Conservation (phyloP, 192 early-diverging fungal genomes). For the Backusella luteola region DNA sequence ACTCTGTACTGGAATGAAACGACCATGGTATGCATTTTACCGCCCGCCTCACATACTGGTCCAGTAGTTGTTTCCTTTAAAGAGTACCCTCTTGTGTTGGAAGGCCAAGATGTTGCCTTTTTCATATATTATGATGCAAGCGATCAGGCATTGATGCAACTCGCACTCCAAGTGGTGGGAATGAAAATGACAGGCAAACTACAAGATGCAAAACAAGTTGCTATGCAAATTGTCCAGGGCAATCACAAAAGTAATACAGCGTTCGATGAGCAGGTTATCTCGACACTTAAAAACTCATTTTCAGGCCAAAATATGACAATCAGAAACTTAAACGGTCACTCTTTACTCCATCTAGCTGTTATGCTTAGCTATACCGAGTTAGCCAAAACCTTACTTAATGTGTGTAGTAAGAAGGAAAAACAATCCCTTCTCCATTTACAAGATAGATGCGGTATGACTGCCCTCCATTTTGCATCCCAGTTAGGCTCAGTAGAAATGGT, state of each 20-base stretch:
- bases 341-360: conserved; percentile 63
- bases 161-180: conserved; percentile 85
- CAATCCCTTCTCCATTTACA: conserved; percentile 37
- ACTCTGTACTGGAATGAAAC: conserved; percentile 77
- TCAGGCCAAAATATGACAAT: background rate
- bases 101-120: conserved; percentile 19
- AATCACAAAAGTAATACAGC: background rate
- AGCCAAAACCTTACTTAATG: conserved; percentile 35
- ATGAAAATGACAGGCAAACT: conserved; percentile 76
- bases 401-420: background rate
- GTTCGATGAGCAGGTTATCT: background rate
- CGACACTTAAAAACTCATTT: background rate
- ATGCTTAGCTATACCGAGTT: conserved; percentile 58
- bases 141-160: conserved; percentile 83
- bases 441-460: conserved; percentile 71
- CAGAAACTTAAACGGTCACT: conserved; percentile 45
- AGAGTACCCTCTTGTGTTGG: conserved; percentile 37
- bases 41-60: conserved; percentile 69
- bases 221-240: conserved; percentile 53
- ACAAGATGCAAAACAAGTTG: conserved; percentile 72
- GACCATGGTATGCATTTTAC: conserved; percentile 80
- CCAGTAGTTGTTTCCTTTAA: conserved; percentile 61
- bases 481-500: conserved; percentile 47
- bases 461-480: conserved; percentile 70
- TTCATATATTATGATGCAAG: conserved; percentile 51